These are phyloP conservation scores for Penicillium pulvis DNA, from an alignment of 495 filamentous ascomycete genomes.

Conservation along the genomic window DNA sequence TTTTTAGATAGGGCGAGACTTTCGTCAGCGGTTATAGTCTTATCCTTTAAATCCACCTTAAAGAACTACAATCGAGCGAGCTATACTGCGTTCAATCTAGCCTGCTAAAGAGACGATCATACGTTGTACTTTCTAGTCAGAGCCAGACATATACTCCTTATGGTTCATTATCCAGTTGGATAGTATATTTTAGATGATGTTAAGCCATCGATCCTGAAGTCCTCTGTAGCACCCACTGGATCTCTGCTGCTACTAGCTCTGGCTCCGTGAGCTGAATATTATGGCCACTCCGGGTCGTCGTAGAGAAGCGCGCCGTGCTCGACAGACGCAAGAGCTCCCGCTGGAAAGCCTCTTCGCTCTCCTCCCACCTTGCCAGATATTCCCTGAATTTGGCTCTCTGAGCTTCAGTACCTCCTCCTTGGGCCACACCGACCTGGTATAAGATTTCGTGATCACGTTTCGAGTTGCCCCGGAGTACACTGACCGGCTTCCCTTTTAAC, in stretches of 20 bases:
- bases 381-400: not conserved
- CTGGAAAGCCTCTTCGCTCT: not conserved
- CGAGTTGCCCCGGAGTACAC: not conserved
- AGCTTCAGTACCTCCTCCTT: not conserved
- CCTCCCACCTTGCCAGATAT: not conserved
- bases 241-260: not conserved
- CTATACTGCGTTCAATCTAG: not conserved
- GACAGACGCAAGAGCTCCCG: not conserved
- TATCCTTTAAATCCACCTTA: no score
- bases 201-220: not conserved
- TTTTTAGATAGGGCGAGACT: no score
- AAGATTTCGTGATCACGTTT: not conserved
- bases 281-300: not conserved
- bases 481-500: not conserved
- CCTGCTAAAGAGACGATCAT: not conserved
- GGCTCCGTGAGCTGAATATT: not conserved
- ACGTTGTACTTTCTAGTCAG: no score
- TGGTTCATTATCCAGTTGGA: not conserved
- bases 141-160: no score
- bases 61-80: no score
- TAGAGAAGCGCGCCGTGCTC: not conserved
- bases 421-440: not conserved
- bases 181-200: no score
- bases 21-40: no score
- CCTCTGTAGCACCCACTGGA: not conserved